These are phyloP conservation scores for Alnus glutinosa DNA, from an alignment of 306 rosid genomes.

Conservation along the genomic window DNA sequence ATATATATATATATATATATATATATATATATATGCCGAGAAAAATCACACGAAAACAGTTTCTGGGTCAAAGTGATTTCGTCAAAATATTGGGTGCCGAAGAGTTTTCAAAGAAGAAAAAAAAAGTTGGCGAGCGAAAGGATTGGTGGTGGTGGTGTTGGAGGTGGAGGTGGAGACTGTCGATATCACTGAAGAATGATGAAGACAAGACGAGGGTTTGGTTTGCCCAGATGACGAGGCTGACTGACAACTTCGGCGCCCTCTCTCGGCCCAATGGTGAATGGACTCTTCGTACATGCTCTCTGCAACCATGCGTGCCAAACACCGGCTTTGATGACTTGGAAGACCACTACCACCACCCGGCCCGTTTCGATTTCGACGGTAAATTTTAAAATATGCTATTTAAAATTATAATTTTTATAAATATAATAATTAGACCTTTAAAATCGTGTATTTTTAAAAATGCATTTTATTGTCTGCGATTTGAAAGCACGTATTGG, in stretches of 20 bases:
- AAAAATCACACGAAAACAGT: not conserved
- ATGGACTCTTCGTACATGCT: not conserved
- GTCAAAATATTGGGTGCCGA: not conserved
- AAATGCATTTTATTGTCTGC: too few relatives aligned
- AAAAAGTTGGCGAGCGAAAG: not conserved
- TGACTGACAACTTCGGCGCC: slow-evolving; percentile 29
- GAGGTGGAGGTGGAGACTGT: slow-evolving; percentile 22
- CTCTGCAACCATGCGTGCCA: not conserved
- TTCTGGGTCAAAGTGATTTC: not conserved
- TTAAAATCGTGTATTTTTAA: too few relatives aligned
- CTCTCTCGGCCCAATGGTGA: slow-evolving; percentile 17
- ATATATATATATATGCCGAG: too few relatives aligned
- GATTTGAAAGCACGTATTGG: too few relatives aligned
- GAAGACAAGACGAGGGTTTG: slow-evolving; percentile 47
- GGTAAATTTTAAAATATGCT: too few relatives aligned
- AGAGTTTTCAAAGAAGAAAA: not conserved
- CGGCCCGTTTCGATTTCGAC: too few relatives aligned
- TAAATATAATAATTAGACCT: too few relatives aligned
- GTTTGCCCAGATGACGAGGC: slow-evolving; percentile 25
- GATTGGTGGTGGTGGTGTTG: slow-evolving; percentile 7
- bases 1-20: too few relatives aligned
- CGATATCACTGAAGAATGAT: slow-evolving; percentile 27
- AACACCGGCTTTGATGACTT: too few relatives aligned
- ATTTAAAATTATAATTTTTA: too few relatives aligned
- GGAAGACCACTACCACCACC: too few relatives aligned